phyloP scores from a whole-genome alignment of 805 yeast species.

The Ogataea corticis region DNA sequence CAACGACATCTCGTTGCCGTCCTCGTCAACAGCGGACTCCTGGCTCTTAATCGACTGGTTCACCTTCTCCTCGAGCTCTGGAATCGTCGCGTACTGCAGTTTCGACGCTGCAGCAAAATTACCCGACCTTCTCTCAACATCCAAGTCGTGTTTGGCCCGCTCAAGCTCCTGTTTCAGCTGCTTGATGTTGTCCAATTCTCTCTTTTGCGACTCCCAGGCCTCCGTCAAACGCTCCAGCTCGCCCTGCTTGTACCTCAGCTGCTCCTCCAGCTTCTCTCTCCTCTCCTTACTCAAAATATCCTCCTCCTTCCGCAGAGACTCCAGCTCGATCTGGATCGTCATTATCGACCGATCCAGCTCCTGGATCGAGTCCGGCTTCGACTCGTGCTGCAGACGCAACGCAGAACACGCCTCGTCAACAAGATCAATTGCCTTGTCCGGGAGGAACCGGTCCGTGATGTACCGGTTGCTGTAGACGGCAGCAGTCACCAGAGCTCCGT shows the following conservation, averaged over 20 bases:
- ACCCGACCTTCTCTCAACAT: constrained; percentile 79
- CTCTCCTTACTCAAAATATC: constrained; percentile 83
- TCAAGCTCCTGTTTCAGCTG: constrained; percentile 80
- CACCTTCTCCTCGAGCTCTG: constrained; percentile 67
- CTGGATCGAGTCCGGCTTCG: constrained; percentile 93
- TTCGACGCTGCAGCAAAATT: constrained; percentile 88
- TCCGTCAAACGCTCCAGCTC: constrained; percentile 73
- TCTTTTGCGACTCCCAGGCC: constrained; percentile 84
- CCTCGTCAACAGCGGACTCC: constrained; percentile 34
- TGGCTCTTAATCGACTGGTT: constrained; percentile 40
- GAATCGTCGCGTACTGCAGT: constrained; percentile 83
- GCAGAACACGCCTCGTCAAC: constrained; percentile 98
- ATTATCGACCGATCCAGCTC: constrained; percentile 84
- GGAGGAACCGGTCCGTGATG: constrained; percentile 86
- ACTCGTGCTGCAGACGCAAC: constrained; percentile 89
- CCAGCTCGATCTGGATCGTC: constrained; percentile 94
- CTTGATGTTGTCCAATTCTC: constrained; percentile 74
- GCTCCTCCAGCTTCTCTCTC: constrained; percentile 68
- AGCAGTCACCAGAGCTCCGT: constrained; percentile 90
- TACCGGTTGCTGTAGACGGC: constrained; percentile 88
- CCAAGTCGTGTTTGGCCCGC: constrained; percentile 78
- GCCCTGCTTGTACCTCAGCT: constrained; percentile 57
- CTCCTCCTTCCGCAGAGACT: constrained; percentile 89
- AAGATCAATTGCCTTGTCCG: constrained; percentile 95
- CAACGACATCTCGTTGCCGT: constrained; percentile 36